Base-by-base conservation (phyloP, 768 basidiomycete species). In the Pisolithus orientalis region DNA sequence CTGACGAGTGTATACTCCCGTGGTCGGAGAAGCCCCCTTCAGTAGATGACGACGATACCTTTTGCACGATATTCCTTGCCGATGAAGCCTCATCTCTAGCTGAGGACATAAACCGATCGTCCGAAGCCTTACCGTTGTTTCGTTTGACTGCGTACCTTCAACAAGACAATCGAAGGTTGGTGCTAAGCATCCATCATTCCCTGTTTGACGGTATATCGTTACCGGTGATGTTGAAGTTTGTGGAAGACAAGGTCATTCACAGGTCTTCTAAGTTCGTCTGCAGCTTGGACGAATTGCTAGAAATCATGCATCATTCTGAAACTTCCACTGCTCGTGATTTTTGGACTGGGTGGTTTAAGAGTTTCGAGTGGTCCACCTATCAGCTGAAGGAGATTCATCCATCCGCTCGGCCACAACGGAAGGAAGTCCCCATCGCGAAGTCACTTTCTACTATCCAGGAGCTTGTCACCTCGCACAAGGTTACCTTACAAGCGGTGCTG, bases 161-260 rank as follows among this genome's bases (percentile, higher is more conserved):
- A n/a, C 45, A 40, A 21, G 42, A 43, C 4, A 31, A 24, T 13
- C 46, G 44, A 29, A 57, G 59, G 52, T 27, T 63, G 32, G 58
- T 54, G 14, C 53, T 70, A 34, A 69, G 69, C 6, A 69, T 70
- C 29, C 68, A 70, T 40, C 68, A 70, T 25, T 67, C 67, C 2
- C 50, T 70, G 6, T 70, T 65, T 52, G 68, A 70, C 49, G 68
- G 65, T 3, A 55, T 63, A 31, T 70, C 68, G 16, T 53, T 70
- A 3, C 57, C 69, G 1, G 55, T 58, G 25, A 50, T 69, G n/a
- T 53, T 70, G 40, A 64, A 61, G 25, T 57, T 61, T 17, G 57
- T 66, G 6, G 68, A 70, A 44, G 57, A 58, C 3, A 54, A 53
- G 28, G 58, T 64, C 25, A 27, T 51, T 17, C 51, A 38, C 29